phyloP scores from a whole-genome alignment of 2,329 filamentous ascomycete genomes.

The Cordyceps fumosorosea region DNA sequence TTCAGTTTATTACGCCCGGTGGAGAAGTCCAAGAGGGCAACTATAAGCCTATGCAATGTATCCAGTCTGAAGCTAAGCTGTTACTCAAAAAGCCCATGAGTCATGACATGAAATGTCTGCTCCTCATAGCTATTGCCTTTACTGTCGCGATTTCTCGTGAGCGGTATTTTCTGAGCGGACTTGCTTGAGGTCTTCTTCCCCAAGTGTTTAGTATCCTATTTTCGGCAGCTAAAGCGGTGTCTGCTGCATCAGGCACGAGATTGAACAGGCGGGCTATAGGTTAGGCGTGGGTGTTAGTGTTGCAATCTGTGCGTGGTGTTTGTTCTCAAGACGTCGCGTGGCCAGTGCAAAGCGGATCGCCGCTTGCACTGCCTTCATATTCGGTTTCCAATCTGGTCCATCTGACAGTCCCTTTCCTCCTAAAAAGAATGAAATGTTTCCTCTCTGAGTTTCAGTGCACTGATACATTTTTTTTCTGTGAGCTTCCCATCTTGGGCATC shows the following conservation, averaged over 20 bases:
- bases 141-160: not conserved
- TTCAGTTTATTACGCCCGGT: no score
- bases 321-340: not conserved
- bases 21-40: no score
- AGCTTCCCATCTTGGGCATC: constrained; percentile 8
- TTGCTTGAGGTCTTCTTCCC: not conserved
- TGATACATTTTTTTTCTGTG: not conserved
- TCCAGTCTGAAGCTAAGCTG: no score
- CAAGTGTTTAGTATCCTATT: not conserved
- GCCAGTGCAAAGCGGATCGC: not conserved
- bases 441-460: constrained; percentile 5
- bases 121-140: not conserved
- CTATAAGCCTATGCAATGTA: no score
- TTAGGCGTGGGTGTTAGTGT: not conserved
- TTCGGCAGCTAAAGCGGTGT: not conserved
- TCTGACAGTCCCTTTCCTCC: not conserved
- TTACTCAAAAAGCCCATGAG: no score
- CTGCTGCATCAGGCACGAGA: not conserved
- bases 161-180: not conserved
- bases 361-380: not conserved
- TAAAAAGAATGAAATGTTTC: not conserved
- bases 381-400: not conserved
- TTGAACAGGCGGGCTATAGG: not conserved
- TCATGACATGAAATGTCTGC: not conserved
- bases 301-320: not conserved